These are phyloP conservation scores for Gynostemma pentaphyllum DNA, from an alignment of 306 rosid species.

Conservation along the genomic window DNA sequence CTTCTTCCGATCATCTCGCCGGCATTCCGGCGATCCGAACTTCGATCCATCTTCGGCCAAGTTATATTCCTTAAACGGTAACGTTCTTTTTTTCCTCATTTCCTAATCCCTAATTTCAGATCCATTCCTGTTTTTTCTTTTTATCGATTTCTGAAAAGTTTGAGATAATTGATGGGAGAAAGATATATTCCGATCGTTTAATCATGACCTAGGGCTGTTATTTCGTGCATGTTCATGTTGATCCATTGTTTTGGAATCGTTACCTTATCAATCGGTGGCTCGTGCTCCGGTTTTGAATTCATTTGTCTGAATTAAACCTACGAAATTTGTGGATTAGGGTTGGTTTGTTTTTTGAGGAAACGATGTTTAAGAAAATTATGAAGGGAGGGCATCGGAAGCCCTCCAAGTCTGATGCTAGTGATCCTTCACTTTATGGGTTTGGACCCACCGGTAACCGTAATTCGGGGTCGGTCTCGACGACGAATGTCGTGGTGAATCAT, in stretches of 20 bases:
- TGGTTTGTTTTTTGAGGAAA: conserved; percentile 16
- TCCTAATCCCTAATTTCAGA: conserved; percentile 23
- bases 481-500: conserved; percentile 59
- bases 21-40: conserved; percentile 34
- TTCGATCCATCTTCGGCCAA: conserved; percentile 24
- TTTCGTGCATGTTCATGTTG: conserved; percentile 23
- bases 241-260: conserved; percentile 8
- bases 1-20: conserved; percentile 31
- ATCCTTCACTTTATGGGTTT: conserved; percentile 29
- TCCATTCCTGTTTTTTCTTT: conserved; percentile 22
- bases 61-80: conserved; percentile 15
- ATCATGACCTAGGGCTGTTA: conserved; percentile 14
- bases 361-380: conserved; percentile 87
- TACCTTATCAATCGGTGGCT: conserved; percentile 14
- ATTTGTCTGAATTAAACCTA: conserved; percentile 13
- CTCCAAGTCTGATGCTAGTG: conserved; percentile 71
- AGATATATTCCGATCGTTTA: conserved; percentile 18
- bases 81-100: conserved; percentile 4
- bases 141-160: conserved; percentile 15
- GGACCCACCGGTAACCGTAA: conserved; percentile 31
- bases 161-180: conserved; percentile 9
- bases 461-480: conserved; percentile 24
- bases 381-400: conserved; percentile 73
- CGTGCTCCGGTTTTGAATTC: conserved; percentile 17
- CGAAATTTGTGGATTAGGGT: conserved; percentile 45